Conservation (phyloP, 345 rosid genomes). For the Pistacia integerrima region DNA sequence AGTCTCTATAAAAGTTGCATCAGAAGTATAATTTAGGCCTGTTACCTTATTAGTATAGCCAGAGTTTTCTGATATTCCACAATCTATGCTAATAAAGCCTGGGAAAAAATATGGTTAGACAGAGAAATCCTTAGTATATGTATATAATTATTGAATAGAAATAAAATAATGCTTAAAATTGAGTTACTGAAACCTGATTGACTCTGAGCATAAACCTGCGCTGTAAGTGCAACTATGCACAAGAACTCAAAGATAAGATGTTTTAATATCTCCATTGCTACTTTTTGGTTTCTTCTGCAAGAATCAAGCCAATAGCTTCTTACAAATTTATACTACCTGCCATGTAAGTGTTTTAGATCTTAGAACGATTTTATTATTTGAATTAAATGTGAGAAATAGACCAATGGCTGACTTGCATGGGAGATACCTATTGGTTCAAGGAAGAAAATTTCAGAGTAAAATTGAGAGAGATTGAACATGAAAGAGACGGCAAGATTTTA, state of each 20-base stretch:
- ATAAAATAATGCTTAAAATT: neutral
- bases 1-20: neutral
- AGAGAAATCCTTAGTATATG: neutral
- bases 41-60: conserved; percentile 7
- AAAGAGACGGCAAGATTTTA: no score
- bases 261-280: neutral
- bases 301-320: neutral
- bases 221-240: no score
- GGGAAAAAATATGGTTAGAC: neutral
- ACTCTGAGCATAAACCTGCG: neutral
- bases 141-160: neutral
- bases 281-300: neutral
- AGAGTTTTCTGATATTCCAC: neutral
- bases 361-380: no score
- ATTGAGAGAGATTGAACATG: no score
- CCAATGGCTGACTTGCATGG: no score
- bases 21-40: neutral
- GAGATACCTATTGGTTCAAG: no score
- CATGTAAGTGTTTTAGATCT: no score
- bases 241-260: neutral
- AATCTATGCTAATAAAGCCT: conserved; percentile 14
- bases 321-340: no score
- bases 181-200: neutral
- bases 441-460: no score
- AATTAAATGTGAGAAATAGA: no score